These are phyloP conservation scores for California macrophylla DNA, from an alignment of 441 rosid genomes.

Conservation along the genomic window DNA sequence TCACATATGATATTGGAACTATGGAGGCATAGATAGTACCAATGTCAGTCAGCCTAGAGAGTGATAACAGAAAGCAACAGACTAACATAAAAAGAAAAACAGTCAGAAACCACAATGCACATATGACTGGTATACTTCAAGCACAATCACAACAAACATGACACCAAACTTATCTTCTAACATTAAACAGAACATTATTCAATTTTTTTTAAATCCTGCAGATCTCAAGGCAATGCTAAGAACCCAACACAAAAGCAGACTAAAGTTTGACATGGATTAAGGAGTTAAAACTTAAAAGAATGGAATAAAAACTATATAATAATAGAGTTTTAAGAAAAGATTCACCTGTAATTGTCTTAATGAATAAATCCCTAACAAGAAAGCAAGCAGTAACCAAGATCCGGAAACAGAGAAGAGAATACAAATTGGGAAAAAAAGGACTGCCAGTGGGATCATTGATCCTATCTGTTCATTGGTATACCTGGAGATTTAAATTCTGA, in stretches of 20 bases:
- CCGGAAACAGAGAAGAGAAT: not conserved
- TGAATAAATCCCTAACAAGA: not conserved
- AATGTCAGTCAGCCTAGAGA: not conserved
- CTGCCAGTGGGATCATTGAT: not conserved
- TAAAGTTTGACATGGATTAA: not conserved
- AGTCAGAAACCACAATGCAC: not conserved
- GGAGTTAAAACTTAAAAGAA: not conserved
- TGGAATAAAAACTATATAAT: not conserved
- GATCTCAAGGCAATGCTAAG: not conserved
- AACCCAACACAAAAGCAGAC: not conserved
- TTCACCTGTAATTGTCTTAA: not conserved
- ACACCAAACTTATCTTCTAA: not conserved
- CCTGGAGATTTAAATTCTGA: conserved; percentile 73
- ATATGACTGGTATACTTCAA: not conserved
- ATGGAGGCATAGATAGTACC: not conserved
- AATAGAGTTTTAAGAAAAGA: not conserved
- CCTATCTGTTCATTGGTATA: conserved; percentile 20
- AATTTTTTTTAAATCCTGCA: not conserved
- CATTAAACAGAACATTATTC: not conserved
- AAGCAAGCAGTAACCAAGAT: not conserved
- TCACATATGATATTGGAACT: not conserved
- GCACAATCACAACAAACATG: not conserved
- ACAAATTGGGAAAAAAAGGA: not conserved
- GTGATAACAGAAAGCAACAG: not conserved
- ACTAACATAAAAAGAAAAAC: not conserved